A percentile compares a stretch with the other conserved stretches of the same genome.
Evolutionary conservation across 345 rosid genomes (phyloP).

Genomic region (Corymbia maculata): DNA sequence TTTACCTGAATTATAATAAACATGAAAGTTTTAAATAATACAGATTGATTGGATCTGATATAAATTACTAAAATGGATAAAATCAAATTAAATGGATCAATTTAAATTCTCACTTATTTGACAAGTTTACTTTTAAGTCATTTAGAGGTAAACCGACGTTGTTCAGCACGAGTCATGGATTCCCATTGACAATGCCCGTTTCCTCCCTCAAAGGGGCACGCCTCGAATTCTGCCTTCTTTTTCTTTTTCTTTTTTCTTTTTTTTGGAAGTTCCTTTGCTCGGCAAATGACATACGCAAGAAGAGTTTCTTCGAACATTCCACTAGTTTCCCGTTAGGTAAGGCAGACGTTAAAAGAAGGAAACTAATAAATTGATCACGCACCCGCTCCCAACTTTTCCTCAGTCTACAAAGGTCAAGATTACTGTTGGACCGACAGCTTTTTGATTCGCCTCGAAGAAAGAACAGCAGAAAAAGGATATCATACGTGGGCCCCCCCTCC

Average conservation of each 20-base stretch:
- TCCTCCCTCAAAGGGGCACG: background rate
- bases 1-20: too few relatives aligned
- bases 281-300: background rate
- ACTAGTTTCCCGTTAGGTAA: background rate
- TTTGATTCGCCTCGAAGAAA: background rate
- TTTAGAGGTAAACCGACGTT: too few relatives aligned
- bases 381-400: background rate
- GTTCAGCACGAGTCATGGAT: too few relatives aligned
- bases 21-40: too few relatives aligned
- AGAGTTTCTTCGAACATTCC: background rate
- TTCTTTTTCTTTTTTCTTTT: too few relatives aligned
- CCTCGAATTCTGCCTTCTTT: background rate
- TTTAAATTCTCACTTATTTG: too few relatives aligned
- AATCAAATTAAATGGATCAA: too few relatives aligned
- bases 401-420: background rate
- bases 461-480: background rate
- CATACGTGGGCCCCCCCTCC: background rate
- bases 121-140: too few relatives aligned
- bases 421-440: background rate
- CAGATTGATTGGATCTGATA: too few relatives aligned
- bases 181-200: background rate
- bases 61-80: too few relatives aligned
- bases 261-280: fast-evolving
- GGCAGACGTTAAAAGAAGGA: background rate
- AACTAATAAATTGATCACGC: too few relatives aligned